Percentiles rank a stretch among this genome's conserved stretches.
Evolutionary conservation across 805 yeast species (phyloP).

Genomic region (Starmerella kuoi): DNA sequence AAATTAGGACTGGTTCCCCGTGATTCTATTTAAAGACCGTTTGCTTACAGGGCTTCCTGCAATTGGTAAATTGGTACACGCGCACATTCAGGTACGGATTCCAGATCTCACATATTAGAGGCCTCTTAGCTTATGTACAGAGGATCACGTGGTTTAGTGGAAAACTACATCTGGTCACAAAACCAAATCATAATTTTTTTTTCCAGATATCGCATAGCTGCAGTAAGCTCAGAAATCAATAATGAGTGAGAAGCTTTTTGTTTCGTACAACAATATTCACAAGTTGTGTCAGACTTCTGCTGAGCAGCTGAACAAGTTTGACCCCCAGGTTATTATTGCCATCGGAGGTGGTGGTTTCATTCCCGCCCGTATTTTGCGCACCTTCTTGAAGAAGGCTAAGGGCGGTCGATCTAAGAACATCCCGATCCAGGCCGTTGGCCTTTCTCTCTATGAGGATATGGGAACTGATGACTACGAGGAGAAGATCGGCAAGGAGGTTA

Average conservation of each 20-base stretch:
- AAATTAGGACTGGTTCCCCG: too few relatives aligned
- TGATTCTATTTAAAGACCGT: too few relatives aligned
- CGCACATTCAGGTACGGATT: too few relatives aligned
- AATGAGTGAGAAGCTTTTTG: slow-evolving; percentile 34
- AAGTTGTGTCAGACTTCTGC: slow-evolving; percentile 68
- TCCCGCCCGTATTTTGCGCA: slow-evolving; percentile 90
- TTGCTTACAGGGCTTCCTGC: too few relatives aligned
- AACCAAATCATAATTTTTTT: too few relatives aligned
- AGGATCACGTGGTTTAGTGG: too few relatives aligned
- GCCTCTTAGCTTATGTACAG: too few relatives aligned
- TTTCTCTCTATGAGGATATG: slow-evolving; percentile 80
- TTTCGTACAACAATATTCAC: slow-evolving; percentile 71
- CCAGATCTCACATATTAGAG: too few relatives aligned
- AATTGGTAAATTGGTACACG: too few relatives aligned
- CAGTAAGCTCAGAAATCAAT: too few relatives aligned
- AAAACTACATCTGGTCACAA: too few relatives aligned
- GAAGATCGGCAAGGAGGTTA: slow-evolving; percentile 62
- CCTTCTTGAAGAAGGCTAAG: slow-evolving; percentile 52
- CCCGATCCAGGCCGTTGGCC: slow-evolving; percentile 87
- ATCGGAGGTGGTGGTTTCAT: slow-evolving; percentile 96
- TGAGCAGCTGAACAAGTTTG: slow-evolving; percentile 42
- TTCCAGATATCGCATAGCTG: too few relatives aligned
- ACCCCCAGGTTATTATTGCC: slow-evolving; percentile 85
- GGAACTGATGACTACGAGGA: slow-evolving; percentile 40
- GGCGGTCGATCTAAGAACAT: slow-evolving; percentile 59